Evolutionary conservation across 2,329 filamentous ascomycete genomes (phyloP).

Genomic region (Chaetomium olivaceum): DNA sequence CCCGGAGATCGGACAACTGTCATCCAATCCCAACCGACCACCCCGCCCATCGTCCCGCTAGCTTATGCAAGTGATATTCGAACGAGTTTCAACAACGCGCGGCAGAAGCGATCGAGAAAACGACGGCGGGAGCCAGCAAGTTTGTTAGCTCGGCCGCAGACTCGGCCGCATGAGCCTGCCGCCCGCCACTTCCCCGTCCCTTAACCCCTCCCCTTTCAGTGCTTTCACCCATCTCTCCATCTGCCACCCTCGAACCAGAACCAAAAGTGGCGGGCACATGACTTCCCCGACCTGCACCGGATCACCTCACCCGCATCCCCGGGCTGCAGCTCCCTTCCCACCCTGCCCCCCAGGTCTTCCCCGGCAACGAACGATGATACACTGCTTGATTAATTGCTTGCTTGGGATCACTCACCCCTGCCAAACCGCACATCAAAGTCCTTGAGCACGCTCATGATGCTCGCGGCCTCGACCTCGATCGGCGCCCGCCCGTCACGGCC

Average conservation of each 20-base stretch:
- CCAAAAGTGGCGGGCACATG: conserved; percentile 29
- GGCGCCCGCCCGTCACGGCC: conserved; percentile 46
- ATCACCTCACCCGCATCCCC: conserved; percentile 19
- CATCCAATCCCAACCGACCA: conserved; percentile 10
- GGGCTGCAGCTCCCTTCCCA: not conserved
- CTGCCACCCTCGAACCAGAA: not conserved
- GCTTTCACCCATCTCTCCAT: not conserved
- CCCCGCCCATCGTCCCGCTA: conserved; percentile 7
- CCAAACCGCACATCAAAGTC: conserved; percentile 78
- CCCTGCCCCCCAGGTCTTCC: not conserved
- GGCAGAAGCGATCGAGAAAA: not conserved
- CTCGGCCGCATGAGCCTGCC: conserved; percentile 29
- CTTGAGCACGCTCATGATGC: conserved; percentile 82
- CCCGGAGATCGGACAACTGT: not conserved
- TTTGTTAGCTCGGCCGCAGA: conserved; percentile 27
- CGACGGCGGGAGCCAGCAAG: not conserved
- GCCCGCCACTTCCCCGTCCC: conserved; percentile 1
- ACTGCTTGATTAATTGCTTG: not conserved
- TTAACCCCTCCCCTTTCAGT: not conserved
- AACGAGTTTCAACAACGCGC: conserved; percentile 2
- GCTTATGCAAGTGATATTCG: conserved; percentile 23
- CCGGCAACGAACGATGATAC: not conserved
- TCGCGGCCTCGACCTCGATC: conserved; percentile 78
- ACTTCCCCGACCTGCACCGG: conserved; percentile 29
- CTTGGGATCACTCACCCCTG: conserved; percentile 33